phyloP scores from a whole-genome alignment of 2,329 filamentous ascomycete species.

The Talaromyces atroroseus region DNA sequence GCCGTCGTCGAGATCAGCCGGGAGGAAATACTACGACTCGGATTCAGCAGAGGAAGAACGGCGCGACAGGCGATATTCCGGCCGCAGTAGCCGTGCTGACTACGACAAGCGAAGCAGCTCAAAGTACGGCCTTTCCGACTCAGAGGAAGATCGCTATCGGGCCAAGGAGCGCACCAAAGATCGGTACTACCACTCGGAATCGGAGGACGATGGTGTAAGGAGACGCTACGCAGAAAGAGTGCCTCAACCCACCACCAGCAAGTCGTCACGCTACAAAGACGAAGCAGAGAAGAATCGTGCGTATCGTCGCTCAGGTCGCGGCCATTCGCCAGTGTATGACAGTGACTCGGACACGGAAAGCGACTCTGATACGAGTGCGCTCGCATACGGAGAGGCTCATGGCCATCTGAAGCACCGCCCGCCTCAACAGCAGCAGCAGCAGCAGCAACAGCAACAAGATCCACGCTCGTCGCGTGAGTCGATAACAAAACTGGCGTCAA shows the following conservation, averaged over 20 bases:
- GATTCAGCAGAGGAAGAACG: conserved; percentile 20
- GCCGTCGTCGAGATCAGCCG: conserved; percentile 13
- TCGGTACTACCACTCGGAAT: conserved; percentile 24
- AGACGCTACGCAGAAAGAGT: conserved; percentile 4
- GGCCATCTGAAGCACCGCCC: neutral
- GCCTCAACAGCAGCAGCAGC: neutral
- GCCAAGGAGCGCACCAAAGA: conserved; percentile 17
- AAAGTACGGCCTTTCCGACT: conserved; percentile 22
- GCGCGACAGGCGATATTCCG: conserved; percentile 15
- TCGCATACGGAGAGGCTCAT: conserved; percentile 33
- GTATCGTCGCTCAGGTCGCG: conserved; percentile 13
- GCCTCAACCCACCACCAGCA: conserved; percentile 1
- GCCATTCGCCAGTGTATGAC: conserved; percentile 16
- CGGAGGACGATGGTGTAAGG: conserved; percentile 17
- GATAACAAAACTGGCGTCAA: neutral
- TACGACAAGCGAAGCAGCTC: conserved; percentile 4
- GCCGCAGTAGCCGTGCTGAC: conserved; percentile 7
- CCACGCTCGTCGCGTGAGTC: conserved; percentile 14
- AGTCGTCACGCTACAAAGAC: conserved; percentile 3
- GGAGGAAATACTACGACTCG: conserved; percentile 25
- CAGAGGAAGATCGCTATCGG: conserved; percentile 19
- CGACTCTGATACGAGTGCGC: conserved; percentile 29
- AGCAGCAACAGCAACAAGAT: conserved; percentile 1
- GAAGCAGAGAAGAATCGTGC: conserved; percentile 8
- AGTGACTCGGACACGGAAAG: conserved; percentile 22